Conservation (phyloP, 2,329 filamentous ascomycete species). For the Aspergillus sp. region DNA sequence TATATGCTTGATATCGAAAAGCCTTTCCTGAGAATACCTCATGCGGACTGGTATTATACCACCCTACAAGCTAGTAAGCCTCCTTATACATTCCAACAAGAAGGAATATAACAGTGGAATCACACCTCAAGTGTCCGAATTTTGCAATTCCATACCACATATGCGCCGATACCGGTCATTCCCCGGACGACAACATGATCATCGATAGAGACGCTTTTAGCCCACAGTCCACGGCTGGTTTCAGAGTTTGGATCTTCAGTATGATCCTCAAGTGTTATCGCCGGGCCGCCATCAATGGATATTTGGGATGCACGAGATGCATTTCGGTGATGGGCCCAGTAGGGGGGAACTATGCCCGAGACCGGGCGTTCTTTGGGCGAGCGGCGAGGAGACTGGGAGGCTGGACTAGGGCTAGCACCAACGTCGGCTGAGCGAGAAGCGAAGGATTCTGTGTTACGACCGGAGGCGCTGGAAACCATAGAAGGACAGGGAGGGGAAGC, state of each 20-base stretch:
- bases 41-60: slow-evolving; percentile 60
- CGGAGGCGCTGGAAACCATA: slow-evolving; percentile 11
- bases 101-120: slow-evolving; percentile 18
- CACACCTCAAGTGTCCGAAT: slow-evolving; percentile 81
- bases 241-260: slow-evolving; percentile 58
- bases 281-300: slow-evolving; percentile 39
- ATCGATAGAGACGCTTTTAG: slow-evolving; percentile 60
- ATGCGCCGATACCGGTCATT: slow-evolving; percentile 69
- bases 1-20: background rate
- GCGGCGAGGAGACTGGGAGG: slow-evolving; percentile 16
- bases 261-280: slow-evolving; percentile 65
- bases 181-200: slow-evolving; percentile 63
- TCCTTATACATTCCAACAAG: background rate
- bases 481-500: slow-evolving; percentile 20
- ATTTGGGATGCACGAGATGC: slow-evolving; percentile 42
- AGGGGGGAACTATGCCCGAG: slow-evolving; percentile 43
- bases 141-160: slow-evolving; percentile 90
- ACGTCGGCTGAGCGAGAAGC: slow-evolving; percentile 8
- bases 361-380: slow-evolving; percentile 24
- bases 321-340: slow-evolving; percentile 46
- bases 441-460: slow-evolving; percentile 11
- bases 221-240: slow-evolving; percentile 61
- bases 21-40: slow-evolving; percentile 43
- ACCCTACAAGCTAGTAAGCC: slow-evolving; percentile 43
- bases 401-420: slow-evolving; percentile 14